Base-by-base conservation (phyloP, 2,329 filamentous ascomycete species). In the Chalara sp. region DNA sequence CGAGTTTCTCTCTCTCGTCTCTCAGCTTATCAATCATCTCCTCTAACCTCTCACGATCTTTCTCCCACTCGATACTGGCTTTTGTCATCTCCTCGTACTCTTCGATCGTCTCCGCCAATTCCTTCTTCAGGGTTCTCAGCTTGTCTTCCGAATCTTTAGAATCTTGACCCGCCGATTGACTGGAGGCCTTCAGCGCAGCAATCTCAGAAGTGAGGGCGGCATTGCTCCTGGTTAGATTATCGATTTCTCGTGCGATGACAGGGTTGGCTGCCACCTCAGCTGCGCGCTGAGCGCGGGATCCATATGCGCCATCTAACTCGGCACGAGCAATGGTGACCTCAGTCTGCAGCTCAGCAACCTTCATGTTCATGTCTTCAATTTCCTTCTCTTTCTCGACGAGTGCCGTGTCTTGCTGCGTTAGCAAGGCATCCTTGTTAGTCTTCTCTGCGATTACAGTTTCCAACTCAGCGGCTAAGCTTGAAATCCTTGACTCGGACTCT, bases 241-340 rank as follows among this genome's bases (percentile, higher is more conserved):
- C 79, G 29, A 84, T 72, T 61, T 85, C 79, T 49, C 74, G 77
- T 60, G 80, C 78, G 42, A 83, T 72, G 28, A 72, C 72, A 3
- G 76, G 78, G 46, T 80, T 80, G 44, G 73, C 71, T 7, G 79
- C 79, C 8, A 78, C 78, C 63, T 85, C 81, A n/a, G 81, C 83
- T 10, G 83, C 82, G 32, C 84, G 79, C 64, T 87, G 75, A 7
- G 81, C 78, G 47, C 84, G 75, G n/a, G 76, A 80, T 40, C 93
- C 93, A 65, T 97, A 96, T 64, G 95, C 95, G 55, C 89, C 89
- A 61, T 96, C 93, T 30, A 97, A 87, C 67, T 97, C 92, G 48
- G 91, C 89, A 63, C 83, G 81, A 30, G 87, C 89, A 58, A 97
- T 85, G n/a, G 92, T 95, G 41, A 97, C 78, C 72, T 97, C 84